Conservation (phyloP, 257 asterid species). For the Solanum sitiens region DNA sequence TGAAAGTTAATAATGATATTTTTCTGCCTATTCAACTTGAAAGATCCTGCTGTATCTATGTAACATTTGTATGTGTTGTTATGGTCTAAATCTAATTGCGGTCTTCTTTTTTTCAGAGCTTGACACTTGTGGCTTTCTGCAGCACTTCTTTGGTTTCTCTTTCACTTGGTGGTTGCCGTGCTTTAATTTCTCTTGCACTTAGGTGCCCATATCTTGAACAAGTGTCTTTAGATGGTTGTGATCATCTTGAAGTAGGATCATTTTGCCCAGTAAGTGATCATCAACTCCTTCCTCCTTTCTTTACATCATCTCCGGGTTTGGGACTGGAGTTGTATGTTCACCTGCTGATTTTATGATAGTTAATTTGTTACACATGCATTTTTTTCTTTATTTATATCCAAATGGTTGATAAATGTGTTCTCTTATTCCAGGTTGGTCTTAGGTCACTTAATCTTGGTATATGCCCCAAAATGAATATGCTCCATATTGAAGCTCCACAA, state of each 20-base stretch:
- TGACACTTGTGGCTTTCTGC: conserved; percentile 62
- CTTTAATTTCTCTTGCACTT: conserved; percentile 68
- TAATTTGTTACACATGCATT: background rate
- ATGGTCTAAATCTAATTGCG: background rate
- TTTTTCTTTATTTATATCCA: background rate
- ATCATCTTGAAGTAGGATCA: conserved; percentile 90
- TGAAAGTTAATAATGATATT: background rate
- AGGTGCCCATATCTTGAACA: conserved; percentile 75
- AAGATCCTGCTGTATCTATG: conserved; percentile 7
- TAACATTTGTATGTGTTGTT: background rate
- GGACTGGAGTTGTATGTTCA: background rate
- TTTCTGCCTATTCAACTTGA: background rate
- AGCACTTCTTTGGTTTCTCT: conserved; percentile 71
- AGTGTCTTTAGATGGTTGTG: conserved; percentile 90
- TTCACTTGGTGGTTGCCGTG: conserved; percentile 96
- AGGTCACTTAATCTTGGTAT: conserved; percentile 89
- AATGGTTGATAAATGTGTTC: background rate
- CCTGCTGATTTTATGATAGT: background rate
- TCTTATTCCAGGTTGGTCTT: conserved; percentile 68
- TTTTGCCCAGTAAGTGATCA: conserved; percentile 65
- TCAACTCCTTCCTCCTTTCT: background rate
- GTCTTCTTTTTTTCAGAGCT: conserved; percentile 45
- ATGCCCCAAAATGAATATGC: conserved; percentile 80
- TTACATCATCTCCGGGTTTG: background rate
- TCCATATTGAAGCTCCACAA: conserved; percentile 65